These are phyloP conservation scores for Phytopythium chamaehyphon DNA, from an alignment of 352 stramenopile genomes.

Conservation along the genomic window DNA sequence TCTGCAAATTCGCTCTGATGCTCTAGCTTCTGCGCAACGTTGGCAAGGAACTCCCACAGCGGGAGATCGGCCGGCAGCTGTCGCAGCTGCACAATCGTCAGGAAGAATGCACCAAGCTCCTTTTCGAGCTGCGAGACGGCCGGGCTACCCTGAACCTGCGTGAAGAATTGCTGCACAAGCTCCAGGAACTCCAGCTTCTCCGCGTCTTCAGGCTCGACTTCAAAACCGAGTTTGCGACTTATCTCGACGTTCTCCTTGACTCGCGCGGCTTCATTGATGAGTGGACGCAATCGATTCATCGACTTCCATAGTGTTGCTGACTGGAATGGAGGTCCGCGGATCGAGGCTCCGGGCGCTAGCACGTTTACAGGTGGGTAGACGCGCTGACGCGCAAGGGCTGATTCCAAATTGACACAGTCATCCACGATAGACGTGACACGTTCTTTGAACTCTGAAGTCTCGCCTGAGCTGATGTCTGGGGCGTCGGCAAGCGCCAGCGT, in stretches of 20 bases:
- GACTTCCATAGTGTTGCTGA: slow-evolving; percentile 65
- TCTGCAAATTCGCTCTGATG: slow-evolving; percentile 34
- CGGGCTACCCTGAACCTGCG: slow-evolving; percentile 21
- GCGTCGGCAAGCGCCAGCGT: slow-evolving; percentile 64
- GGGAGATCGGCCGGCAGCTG: slow-evolving; percentile 37
- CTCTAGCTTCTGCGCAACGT: slow-evolving; percentile 22
- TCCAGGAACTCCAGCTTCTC: slow-evolving; percentile 67
- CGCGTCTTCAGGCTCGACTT: slow-evolving; percentile 66
- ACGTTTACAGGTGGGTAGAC: slow-evolving; percentile 76
- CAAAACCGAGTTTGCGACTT: slow-evolving; percentile 57
- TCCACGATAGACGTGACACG: slow-evolving; percentile 68
- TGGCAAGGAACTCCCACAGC: slow-evolving; percentile 46
- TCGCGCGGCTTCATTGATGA: slow-evolving; percentile 57
- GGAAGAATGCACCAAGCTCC: slow-evolving; percentile 52
- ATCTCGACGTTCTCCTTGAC: slow-evolving; percentile 61
- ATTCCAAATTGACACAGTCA: slow-evolving; percentile 55
- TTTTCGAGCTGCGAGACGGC: slow-evolving; percentile 28
- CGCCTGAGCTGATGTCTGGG: slow-evolving; percentile 38
- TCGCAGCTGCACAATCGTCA: slow-evolving; percentile 42
- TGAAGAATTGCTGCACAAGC: slow-evolving; percentile 76
- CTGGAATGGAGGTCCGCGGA: slow-evolving; percentile 74
- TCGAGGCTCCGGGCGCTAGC: slow-evolving; percentile 48
- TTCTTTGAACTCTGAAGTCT: slow-evolving; percentile 58
- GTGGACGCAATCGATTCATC: slow-evolving; percentile 50
- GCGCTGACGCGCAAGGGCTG: slow-evolving; percentile 34